Percentiles rank a stretch among this genome's conserved stretches.
Conservation (phyloP, 495 filamentous ascomycete species). For the Halenospora varia region DNA sequence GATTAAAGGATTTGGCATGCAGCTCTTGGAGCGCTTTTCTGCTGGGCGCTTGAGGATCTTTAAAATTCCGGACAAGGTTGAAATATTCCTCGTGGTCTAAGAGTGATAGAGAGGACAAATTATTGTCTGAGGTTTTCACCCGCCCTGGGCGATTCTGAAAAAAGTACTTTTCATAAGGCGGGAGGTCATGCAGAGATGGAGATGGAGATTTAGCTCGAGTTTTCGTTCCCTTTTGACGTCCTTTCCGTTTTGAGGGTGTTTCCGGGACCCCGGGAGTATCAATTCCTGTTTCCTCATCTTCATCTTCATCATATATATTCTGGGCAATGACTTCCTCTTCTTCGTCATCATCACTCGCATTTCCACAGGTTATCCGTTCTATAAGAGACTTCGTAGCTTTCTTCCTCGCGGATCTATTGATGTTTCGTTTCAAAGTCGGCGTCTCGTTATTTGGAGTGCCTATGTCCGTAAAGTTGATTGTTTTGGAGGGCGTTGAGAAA, state of each 20-base stretch:
- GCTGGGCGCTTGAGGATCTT: constrained; percentile 69
- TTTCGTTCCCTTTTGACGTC: constrained; percentile 53
- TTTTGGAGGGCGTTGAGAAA: constrained; percentile 21
- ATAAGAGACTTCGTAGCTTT: constrained; percentile 77
- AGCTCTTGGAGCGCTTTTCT: constrained; percentile 66
- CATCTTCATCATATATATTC: constrained; percentile 59
- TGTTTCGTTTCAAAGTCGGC: constrained; percentile 58
- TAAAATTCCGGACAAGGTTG: constrained; percentile 57
- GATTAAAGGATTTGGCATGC: constrained; percentile 76
- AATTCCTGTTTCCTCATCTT: constrained; percentile 25
- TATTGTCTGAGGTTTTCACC: constrained; percentile 82
- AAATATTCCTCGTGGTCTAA: constrained; percentile 93
- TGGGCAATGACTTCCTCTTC: constrained; percentile 69
- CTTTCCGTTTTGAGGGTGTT: constrained; percentile 47
- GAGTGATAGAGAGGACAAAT: constrained; percentile 65
- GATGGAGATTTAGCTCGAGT: constrained; percentile 18
- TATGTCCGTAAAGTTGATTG: background rate
- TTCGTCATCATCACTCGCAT: constrained; percentile 71
- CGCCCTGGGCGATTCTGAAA: constrained; percentile 82
- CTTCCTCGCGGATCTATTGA: constrained; percentile 78
- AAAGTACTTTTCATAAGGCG: constrained; percentile 88
- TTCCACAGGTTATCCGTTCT: constrained; percentile 54
- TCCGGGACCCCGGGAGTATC: background rate
- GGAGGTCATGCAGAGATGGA: constrained; percentile 70
- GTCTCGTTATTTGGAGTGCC: constrained; percentile 26